Evolutionary conservation across 306 rosid species (phyloP), one percentile per base, ranked within the genome.

Genomic region (Corylus heterophylla): DNA sequence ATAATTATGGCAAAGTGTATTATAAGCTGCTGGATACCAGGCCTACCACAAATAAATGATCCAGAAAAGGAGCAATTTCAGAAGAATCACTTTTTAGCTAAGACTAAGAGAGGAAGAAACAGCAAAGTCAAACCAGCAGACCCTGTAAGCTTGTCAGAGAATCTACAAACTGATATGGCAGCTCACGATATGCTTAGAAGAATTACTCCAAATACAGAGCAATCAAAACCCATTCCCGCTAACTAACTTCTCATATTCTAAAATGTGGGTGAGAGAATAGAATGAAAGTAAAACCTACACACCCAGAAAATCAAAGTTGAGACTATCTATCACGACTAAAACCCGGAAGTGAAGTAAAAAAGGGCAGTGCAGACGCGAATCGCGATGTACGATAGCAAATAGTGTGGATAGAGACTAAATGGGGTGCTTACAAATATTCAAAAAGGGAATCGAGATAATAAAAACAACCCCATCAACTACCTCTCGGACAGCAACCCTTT

Each of bases 401-500:
- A 72, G 10, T 35, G 71, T 81, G 77, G 91, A 90, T 74, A 77
- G 76, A 75, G 88, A 85, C 70, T 37, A 27, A 62, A 67, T 67
- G 76, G 71, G 47, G 55, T 76, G 13, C 75, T 61, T 78, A 72
- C 59, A 79, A 78, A 64, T 54, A 62, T 69, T 79, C 76, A 74
- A 78, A 84, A 75, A 13, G 77, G 71, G 80, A 81, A 87, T 73
- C 63, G 64, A 80, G 80, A 85, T 84, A 39, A 67, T 61, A 35
- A 79, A 74, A 78, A 56, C 54, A 58, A 51, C 63, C 62, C 71
- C 83, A 83, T 81, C 81, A 47, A 69, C 83, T 84, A 85, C 83
- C 87, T 76, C 56, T 74, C 81, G 20, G 93, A 92, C 79, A 91
- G 90, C 80, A 73, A 78, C 84, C 74, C 73, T 56, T 86, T 79